Evolutionary conservation across 257 asterid species (phyloP).

Genomic region (Forsythia viridissima): DNA sequence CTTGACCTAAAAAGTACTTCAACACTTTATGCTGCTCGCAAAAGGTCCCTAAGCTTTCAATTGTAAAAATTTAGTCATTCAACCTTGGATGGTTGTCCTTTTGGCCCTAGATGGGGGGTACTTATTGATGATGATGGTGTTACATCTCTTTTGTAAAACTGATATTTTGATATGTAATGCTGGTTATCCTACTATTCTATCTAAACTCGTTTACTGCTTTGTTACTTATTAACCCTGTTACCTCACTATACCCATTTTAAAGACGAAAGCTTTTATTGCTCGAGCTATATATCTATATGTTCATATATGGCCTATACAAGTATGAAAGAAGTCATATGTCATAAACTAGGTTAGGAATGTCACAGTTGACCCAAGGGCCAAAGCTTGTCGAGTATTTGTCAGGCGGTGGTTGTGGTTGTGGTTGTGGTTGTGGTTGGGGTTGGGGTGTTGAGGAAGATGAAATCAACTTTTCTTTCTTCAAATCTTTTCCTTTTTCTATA

Average conservation of each 20-base stretch:
- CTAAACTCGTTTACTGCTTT: neutral
- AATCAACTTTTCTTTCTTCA: neutral
- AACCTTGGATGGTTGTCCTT: neutral
- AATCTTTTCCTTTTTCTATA: neutral
- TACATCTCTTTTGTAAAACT: neutral
- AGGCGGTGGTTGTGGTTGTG: neutral
- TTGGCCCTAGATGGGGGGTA: neutral
- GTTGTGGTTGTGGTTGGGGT: too few species aligned
- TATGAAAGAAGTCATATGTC: neutral
- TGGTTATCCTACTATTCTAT: neutral
- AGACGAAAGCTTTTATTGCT: neutral
- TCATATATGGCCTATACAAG: neutral
- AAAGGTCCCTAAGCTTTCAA: neutral
- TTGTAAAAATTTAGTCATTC: neutral
- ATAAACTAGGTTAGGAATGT: neutral
- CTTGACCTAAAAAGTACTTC: neutral
- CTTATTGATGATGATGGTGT: neutral
- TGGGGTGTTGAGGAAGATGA: neutral
- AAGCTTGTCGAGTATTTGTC: neutral
- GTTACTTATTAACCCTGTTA: neutral
- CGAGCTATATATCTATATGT: neutral
- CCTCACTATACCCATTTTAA: neutral
- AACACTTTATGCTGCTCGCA: neutral
- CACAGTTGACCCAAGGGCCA: neutral
- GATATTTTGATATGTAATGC: neutral